A percentile compares a stretch with the other conserved stretches of the same genome.
Evolutionary conservation across 2,329 filamentous ascomycete species (phyloP).

Genomic region (Diaporthe longicolla): DNA sequence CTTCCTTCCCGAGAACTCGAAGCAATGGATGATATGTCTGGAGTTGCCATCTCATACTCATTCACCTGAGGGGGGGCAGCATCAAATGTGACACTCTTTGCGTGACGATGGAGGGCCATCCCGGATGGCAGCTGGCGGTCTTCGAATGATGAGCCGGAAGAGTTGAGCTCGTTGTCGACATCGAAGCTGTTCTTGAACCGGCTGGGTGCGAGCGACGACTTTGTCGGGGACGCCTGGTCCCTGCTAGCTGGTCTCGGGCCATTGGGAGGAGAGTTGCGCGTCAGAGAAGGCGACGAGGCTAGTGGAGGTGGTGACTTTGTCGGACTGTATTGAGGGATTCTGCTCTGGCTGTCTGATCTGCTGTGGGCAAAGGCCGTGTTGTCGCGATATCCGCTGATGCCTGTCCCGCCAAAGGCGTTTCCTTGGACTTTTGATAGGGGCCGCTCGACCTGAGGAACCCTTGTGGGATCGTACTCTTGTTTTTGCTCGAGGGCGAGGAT

Average conservation of each 20-base stretch:
- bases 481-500: constrained; percentile 95
- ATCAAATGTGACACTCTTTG: constrained; percentile 98
- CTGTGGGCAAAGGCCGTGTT: constrained; percentile 62
- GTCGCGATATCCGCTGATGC: constrained; percentile 67
- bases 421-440: constrained; percentile 83
- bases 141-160: constrained; percentile 72
- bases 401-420: constrained; percentile 76
- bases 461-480: constrained; percentile 90
- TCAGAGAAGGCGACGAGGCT: constrained; percentile 54
- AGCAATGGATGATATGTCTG: constrained; percentile 92
- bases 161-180: constrained; percentile 77
- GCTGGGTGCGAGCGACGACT: constrained; percentile 84
- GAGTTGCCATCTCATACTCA: constrained; percentile 98
- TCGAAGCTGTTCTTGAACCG: constrained; percentile 79
- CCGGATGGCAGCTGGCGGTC: constrained; percentile 74
- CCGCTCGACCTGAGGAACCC: constrained; percentile 83
- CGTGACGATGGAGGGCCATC: constrained; percentile 81
- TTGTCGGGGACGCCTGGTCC: constrained; percentile 83
- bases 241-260: constrained; percentile 70
- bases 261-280: constrained; percentile 53
- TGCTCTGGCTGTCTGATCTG: constrained; percentile 71
- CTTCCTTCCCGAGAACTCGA: constrained; percentile 93
- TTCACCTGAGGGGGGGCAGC: constrained; percentile 93
- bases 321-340: constrained; percentile 70
- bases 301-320: constrained; percentile 57